These are phyloP conservation scores for Emergomyces orientalis DNA, from an alignment of 2,329 filamentous ascomycete genomes.

Conservation along the genomic window DNA sequence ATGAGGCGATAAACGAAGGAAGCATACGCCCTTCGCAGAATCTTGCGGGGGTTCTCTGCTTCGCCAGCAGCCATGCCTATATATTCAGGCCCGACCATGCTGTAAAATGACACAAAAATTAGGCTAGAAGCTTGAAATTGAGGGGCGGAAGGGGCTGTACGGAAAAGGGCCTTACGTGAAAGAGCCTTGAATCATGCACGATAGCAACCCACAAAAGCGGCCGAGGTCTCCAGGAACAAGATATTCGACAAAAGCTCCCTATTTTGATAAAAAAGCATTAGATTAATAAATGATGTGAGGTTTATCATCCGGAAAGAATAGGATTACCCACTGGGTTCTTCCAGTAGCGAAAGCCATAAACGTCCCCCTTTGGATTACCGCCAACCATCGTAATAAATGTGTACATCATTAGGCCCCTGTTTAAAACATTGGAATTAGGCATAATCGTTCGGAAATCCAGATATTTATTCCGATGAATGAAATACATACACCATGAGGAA, in stretches of 20 bases:
- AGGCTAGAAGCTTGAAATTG: not conserved
- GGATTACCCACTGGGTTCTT: conserved; percentile 38
- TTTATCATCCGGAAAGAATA: not conserved
- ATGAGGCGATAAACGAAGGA: conserved; percentile 68
- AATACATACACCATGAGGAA: conserved; percentile 20
- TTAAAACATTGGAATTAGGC: not conserved
- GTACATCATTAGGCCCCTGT: conserved; percentile 21
- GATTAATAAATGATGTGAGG: not conserved
- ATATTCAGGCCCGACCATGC: conserved; percentile 55
- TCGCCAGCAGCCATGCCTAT: conserved; percentile 54
- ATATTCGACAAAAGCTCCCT: conserved; percentile 54
- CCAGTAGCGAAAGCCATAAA: conserved; percentile 62
- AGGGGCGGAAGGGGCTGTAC: not conserved
- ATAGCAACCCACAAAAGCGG: conserved; percentile 43
- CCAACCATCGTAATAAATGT: conserved; percentile 75
- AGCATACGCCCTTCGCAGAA: conserved; percentile 62
- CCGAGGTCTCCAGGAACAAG: conserved; percentile 54
- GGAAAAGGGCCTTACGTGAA: conserved; percentile 39
- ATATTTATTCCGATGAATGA: not conserved
- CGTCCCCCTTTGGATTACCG: conserved; percentile 60
- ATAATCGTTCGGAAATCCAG: not conserved
- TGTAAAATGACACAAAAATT: conserved; percentile 7
- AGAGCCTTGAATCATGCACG: conserved; percentile 60
- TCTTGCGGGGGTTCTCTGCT: conserved; percentile 56
- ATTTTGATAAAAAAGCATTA: not conserved